Base-by-base conservation (phyloP, 2,329 filamentous ascomycete species). In the Fusarium oxysporum region DNA sequence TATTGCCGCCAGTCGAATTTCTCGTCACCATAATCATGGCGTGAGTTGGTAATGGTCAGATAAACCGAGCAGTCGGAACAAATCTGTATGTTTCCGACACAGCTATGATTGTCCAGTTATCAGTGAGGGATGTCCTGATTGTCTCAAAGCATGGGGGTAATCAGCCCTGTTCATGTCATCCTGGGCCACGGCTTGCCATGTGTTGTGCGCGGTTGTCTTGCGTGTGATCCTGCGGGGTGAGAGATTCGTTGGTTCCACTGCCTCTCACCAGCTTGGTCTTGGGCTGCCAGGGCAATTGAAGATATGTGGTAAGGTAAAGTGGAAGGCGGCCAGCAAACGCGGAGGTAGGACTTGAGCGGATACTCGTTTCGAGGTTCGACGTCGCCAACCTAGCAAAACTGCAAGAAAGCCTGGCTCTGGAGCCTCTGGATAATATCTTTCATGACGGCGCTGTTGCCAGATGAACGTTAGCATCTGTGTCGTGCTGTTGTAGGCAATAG, bases 21-120 rank as follows among this genome's bases (percentile, higher is more conserved):
- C 44, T 67, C 61, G 65, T 41, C 59, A 75, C 65, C 65, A 77
- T 75, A 50, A 23, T 25, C 33, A 75, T 76, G 71, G 70, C 72
- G 65, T 75, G 75, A 76, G 73, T 47, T 48, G 51, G 17, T 35
- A 41, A 67, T 74, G 70, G 59, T 45, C 63, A 74, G 70, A 67
- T 65, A 45, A 59, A 71, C 50, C 33, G 32, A 70, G 47, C 45
- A 56, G 50, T 56, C 55, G 56, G 58, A 67, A 43, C 23, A 45
- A 64, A 40, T 41, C 25, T 71, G 40, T 45, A 59, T 43, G 58
- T 44, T 55, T 59, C 66, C 38, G 45, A 58, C 47, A 58, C 67
- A 58, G 67, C 41, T 48, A 47, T 66, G 54, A 37, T 68, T 55
- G 55, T 68, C 51, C 47, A 62, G 56, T 38, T 64, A 59, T 67